Evolutionary conservation across 2,329 filamentous ascomycete species (phyloP).

Genomic region (Botrytis medusae): DNA sequence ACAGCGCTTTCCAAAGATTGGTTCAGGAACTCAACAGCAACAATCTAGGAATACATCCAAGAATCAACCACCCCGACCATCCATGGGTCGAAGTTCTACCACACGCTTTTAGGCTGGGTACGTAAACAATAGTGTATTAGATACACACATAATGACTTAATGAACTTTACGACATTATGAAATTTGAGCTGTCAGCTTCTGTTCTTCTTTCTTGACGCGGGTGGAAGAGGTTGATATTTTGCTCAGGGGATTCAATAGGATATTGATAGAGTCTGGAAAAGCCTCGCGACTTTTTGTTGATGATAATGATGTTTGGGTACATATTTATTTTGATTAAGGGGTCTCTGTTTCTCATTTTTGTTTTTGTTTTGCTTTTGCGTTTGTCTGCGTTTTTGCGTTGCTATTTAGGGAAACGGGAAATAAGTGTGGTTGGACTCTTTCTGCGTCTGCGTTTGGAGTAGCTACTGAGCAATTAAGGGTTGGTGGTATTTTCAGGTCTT

Average conservation of each 20-base stretch:
- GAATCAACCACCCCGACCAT: conserved; percentile 29
- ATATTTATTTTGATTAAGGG: conserved; percentile 14
- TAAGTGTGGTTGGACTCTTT: conserved; percentile 8
- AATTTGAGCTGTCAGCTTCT: conserved; percentile 19
- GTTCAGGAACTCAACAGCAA: conserved; percentile 47
- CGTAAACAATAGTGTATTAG: conserved; percentile 24
- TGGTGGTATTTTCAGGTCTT: neutral
- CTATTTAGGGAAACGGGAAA: conserved; percentile 1
- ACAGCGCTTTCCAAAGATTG: conserved; percentile 75
- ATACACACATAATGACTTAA: conserved; percentile 23
- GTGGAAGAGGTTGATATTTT: conserved; percentile 7
- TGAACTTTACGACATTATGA: conserved; percentile 30
- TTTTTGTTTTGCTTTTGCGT: conserved; percentile 5
- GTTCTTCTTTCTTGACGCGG: conserved; percentile 10
- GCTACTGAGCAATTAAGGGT: neutral
- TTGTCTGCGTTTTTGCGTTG: conserved; percentile 15
- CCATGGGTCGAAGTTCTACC: conserved; percentile 38
- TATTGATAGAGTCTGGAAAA: conserved; percentile 13
- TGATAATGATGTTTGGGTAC: conserved; percentile 21
- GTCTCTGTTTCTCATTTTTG: neutral
- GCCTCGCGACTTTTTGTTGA: conserved; percentile 21
- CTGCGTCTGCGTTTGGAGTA: conserved; percentile 19
- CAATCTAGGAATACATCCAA: conserved; percentile 32
- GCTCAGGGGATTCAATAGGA: conserved; percentile 2
- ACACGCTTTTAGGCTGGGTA: conserved; percentile 36